Conservation (phyloP, 495 filamentous ascomycete genomes). For the Tuber umbilicatum region DNA sequence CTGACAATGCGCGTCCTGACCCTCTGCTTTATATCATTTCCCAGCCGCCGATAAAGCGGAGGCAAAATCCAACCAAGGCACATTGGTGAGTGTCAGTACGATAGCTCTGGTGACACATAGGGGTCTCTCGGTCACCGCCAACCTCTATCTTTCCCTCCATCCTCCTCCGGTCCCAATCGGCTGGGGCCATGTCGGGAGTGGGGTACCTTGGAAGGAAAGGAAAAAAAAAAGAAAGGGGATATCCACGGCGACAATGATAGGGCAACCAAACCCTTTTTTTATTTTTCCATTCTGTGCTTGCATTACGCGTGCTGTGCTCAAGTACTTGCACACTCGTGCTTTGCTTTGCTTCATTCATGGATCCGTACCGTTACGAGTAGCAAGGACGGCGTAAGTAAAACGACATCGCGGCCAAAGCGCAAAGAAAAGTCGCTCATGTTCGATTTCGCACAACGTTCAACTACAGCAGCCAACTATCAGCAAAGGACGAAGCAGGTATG, state of each 20-base stretch:
- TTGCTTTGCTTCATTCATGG: neutral
- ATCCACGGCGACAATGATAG: neutral
- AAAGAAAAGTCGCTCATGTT: neutral
- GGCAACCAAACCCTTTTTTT: neutral
- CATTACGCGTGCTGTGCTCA: neutral
- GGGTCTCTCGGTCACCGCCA: neutral
- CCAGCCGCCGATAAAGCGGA: neutral
- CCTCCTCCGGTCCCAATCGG: neutral
- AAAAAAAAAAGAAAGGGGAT: neutral
- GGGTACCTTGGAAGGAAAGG: neutral
- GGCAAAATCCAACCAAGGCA: neutral
- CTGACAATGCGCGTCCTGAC: neutral
- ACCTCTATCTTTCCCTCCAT: neutral
- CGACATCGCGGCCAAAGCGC: neutral
- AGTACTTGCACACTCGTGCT: neutral
- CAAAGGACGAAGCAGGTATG: neutral
- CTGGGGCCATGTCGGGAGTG: neutral
- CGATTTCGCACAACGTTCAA: neutral
- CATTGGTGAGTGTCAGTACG: neutral
- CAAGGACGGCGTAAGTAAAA: neutral
- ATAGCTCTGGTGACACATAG: neutral
- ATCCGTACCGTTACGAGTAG: neutral
- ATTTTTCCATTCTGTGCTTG: neutral
- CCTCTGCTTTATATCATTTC: constrained; percentile 3
- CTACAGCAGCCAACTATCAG: neutral